Conservation (phyloP, 306 rosid genomes). For the Elaeagnus macrophylla region DNA sequence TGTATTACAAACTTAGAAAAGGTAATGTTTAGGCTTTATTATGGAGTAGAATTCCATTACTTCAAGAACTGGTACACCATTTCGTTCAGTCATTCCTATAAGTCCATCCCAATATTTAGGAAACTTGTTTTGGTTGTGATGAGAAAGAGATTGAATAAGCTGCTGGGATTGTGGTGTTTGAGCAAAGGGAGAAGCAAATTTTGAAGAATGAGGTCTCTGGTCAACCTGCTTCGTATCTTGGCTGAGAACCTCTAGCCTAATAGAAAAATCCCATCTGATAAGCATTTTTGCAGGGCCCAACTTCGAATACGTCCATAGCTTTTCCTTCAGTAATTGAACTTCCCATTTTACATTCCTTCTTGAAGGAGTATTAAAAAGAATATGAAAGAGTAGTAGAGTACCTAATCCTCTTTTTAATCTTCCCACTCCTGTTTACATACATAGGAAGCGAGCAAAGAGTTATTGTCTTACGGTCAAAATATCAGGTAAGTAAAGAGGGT, state of each 20-base stretch:
- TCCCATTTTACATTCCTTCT: too few species aligned
- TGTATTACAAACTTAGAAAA: background rate
- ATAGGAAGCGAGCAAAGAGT: too few species aligned
- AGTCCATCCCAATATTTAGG: constrained; percentile 69
- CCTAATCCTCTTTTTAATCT: too few species aligned
- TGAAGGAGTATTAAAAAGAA: too few species aligned
- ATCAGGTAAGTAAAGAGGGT: too few species aligned
- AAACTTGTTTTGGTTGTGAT: constrained; percentile 39
- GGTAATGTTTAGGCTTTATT: too few species aligned
- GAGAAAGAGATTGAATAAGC: constrained; percentile 40
- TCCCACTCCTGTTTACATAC: too few species aligned
- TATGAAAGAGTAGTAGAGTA: too few species aligned
- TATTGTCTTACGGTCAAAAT: too few species aligned
- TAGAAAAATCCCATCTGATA: constrained; percentile 47
- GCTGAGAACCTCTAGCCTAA: constrained; percentile 55
- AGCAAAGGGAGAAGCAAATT: constrained; percentile 57
- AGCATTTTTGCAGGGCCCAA: constrained; percentile 36
- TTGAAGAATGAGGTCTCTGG: constrained; percentile 49
- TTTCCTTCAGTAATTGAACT: constrained; percentile 10
- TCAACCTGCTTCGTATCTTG: constrained; percentile 40
- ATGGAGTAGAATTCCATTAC: constrained; percentile 14
- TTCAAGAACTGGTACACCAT: constrained; percentile 58
- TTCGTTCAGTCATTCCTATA: constrained; percentile 56
- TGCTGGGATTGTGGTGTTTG: constrained; percentile 36
- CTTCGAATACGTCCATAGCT: constrained; percentile 36